Conservation (phyloP, 139 green algal species). For the Spirogloea muscicola region DNA sequence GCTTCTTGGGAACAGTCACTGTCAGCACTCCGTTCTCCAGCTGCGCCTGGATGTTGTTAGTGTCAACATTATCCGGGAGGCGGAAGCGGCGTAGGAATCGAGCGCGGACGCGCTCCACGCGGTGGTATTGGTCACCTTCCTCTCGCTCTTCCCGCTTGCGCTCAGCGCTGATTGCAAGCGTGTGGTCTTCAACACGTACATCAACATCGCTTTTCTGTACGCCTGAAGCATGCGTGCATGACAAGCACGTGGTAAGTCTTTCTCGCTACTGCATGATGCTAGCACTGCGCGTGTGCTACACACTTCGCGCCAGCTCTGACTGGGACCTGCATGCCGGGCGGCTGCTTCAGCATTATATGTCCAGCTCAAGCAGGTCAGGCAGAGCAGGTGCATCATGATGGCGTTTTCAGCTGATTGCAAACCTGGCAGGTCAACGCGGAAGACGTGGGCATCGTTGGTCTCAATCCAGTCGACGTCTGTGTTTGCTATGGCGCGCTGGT, state of each 20-base stretch:
- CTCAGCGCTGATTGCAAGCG: constrained; percentile 36
- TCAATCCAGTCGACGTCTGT: too few species aligned
- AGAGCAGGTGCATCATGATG: too few species aligned
- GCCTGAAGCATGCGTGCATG: constrained; percentile 26
- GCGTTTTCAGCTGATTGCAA: too few species aligned
- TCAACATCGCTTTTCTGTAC: constrained; percentile 34
- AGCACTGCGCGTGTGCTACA: too few species aligned
- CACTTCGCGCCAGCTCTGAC: too few species aligned
- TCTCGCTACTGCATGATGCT: constrained; percentile 39
- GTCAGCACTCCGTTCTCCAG: constrained; percentile 45
- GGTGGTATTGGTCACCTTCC: constrained; percentile 31
- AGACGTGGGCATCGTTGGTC: too few species aligned
- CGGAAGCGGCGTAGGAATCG: constrained; percentile 28
- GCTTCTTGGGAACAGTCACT: constrained; percentile 38
- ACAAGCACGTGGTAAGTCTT: constrained; percentile 15
- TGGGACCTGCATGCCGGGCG: too few species aligned
- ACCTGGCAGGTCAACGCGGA: too few species aligned
- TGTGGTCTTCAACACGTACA: constrained; percentile 37
- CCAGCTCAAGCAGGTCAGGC: too few species aligned
- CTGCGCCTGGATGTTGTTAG: constrained; percentile 18
- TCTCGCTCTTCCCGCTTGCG: constrained; percentile 26
- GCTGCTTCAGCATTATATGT: too few species aligned
- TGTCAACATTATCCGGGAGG: constrained; percentile 35
- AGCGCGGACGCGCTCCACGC: constrained; percentile 25
- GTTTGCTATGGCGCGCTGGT: too few species aligned